Percentiles rank a stretch among this genome's conserved stretches.
These are phyloP conservation scores for Diplodia mutila DNA, from an alignment of 2,329 filamentous ascomycete genomes.

Conservation along the genomic window DNA sequence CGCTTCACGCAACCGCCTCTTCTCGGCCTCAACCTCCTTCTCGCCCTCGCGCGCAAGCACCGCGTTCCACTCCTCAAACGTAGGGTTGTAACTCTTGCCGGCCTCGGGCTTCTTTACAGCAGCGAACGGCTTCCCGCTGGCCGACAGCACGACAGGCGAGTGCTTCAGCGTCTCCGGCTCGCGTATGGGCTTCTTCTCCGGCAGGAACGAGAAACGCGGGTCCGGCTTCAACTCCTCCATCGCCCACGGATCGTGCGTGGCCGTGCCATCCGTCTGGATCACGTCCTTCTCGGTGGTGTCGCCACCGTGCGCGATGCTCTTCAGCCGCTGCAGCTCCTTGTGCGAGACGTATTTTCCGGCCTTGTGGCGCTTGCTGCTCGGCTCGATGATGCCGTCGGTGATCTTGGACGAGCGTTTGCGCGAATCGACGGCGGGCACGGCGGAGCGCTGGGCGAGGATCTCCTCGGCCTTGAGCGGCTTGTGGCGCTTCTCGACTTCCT, in stretches of 20 bases:
- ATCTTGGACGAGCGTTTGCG: constrained; percentile 77
- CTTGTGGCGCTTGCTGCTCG: constrained; percentile 71
- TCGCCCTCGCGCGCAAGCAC: constrained; percentile 74
- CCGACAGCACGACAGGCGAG: constrained; percentile 79
- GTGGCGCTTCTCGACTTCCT: constrained; percentile 66
- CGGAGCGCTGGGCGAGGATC: constrained; percentile 83
- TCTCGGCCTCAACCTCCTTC: constrained; percentile 78
- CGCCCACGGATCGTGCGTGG: constrained; percentile 78
- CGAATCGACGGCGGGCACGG: constrained; percentile 74
- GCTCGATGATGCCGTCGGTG: constrained; percentile 71
- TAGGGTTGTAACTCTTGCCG: constrained; percentile 90
- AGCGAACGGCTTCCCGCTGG: constrained; percentile 76
- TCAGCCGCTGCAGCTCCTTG: constrained; percentile 80
- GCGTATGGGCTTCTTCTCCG: constrained; percentile 67
- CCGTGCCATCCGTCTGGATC: constrained; percentile 60
- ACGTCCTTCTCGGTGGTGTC: constrained; percentile 56
- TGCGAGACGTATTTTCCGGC: constrained; percentile 71
- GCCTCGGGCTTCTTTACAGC: constrained; percentile 78
- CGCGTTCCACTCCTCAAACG: constrained; percentile 81
- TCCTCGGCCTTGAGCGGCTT: constrained; percentile 89
- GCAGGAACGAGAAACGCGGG: constrained; percentile 66
- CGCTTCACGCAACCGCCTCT: constrained; percentile 69
- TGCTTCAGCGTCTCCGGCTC: constrained; percentile 76
- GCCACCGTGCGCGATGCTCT: constrained; percentile 75
- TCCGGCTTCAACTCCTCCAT: constrained; percentile 55